Evolutionary conservation across 169 alveolate genomes (phyloP).

Genomic region (Condylostoma magnum): DNA sequence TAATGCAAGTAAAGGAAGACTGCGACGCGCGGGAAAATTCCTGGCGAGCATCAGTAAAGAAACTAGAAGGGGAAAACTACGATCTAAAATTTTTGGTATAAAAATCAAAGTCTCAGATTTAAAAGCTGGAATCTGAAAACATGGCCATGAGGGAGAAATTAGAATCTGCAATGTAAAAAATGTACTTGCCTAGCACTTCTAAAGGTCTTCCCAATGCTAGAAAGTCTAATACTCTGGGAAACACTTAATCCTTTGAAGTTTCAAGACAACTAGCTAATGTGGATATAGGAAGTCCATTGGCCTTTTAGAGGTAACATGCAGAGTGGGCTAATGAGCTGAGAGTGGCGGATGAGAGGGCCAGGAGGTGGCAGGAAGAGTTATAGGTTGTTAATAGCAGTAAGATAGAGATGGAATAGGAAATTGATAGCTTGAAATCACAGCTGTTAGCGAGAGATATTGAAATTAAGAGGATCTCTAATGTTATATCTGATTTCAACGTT

Average conservation of each 20-base stretch:
- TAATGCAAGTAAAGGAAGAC: conserved; percentile 64
- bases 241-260: neutral
- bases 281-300: no score
- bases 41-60: conserved; percentile 48
- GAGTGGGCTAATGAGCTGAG: conserved; percentile 28
- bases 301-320: neutral
- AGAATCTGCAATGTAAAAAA: conserved; percentile 40
- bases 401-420: neutral
- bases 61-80: conserved; percentile 46
- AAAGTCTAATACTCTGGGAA: conserved; percentile 20
- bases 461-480: neutral
- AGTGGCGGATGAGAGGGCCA: conserved; percentile 28
- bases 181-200: conserved; percentile 32
- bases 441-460: conserved; percentile 2
- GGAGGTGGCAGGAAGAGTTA: conserved; percentile 1
- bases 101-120: conserved; percentile 43
- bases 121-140: conserved; percentile 46
- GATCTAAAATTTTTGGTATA: conserved; percentile 57
- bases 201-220: conserved; percentile 16
- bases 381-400: neutral
- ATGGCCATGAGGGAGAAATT: conserved; percentile 29
- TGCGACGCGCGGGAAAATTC: conserved; percentile 37
- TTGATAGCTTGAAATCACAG: neutral
- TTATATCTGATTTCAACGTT: neutral
- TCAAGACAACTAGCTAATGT: neutral